phyloP scores from a whole-genome alignment of 768 basidiomycete species.

The Lactifluus echinatus region DNA sequence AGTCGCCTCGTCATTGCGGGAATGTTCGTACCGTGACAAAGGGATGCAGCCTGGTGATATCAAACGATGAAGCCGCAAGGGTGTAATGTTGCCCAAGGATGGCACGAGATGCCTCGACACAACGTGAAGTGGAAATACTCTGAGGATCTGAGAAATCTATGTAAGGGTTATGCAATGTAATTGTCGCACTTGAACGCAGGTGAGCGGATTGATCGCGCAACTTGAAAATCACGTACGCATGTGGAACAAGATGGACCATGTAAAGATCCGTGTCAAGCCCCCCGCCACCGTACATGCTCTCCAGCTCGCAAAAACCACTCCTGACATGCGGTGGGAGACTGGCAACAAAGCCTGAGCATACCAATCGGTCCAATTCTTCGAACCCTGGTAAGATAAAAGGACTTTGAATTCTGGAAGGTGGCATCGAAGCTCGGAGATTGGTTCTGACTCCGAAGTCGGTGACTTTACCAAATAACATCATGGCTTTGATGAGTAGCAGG shows the following conservation, averaged over 20 bases:
- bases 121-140: conserved; percentile 60
- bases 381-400: conserved; percentile 64
- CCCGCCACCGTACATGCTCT: conserved; percentile 44
- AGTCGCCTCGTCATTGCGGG: background rate
- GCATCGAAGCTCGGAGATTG: conserved; percentile 56
- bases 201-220: conserved; percentile 17
- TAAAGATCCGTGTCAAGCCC: conserved; percentile 75
- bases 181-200: conserved; percentile 52
- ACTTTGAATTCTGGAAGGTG: conserved; percentile 63
- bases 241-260: conserved; percentile 79
- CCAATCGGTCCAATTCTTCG: conserved; percentile 57
- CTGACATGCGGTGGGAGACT: conserved; percentile 62
- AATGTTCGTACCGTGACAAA: conserved; percentile 58
- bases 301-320: conserved; percentile 53
- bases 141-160: conserved; percentile 63
- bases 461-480: conserved; percentile 79
- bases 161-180: conserved; percentile 81
- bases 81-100: conserved; percentile 71
- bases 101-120: conserved; percentile 63
- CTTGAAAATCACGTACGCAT: conserved; percentile 52
- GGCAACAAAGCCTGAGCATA: conserved; percentile 57
- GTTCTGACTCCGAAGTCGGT: conserved; percentile 79
- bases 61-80: conserved; percentile 74
- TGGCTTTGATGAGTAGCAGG: conserved; percentile 68
- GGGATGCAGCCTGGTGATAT: conserved; percentile 71